Base-by-base conservation (phyloP, 192 early-diverging fungal genomes). In the Umbelopsis isabellina region DNA sequence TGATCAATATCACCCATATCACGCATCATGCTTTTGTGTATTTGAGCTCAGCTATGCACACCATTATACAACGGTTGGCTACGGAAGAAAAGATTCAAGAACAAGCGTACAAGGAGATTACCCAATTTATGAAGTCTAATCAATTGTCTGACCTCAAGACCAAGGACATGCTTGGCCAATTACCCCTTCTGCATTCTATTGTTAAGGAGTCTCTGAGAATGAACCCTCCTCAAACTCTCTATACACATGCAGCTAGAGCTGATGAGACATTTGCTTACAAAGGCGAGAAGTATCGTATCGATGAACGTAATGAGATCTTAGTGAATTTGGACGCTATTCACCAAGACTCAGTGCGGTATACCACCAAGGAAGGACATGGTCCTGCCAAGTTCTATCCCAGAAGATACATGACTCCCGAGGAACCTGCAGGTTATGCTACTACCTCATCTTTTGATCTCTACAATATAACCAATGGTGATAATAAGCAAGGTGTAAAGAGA, bases 321-420 rank as follows among this genome's bases (percentile, higher is more conserved):
- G 76, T 77, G 5, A 82, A 82, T 18, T 55, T 82, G 68, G 73
- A 83, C 66, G 70, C 80, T 18, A 82, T 85, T 46, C 84, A 85
- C 21, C 65, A 49, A 0, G 78, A 85, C 37, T 64, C 72, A 5
- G 68, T 73, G 23, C 74, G 76, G 23, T 85, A 82, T 70, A 71
- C 77, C 9, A 61, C 55, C 30, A 61, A 61, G 55, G 55, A 61
- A 33, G 55, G 55, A 16, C 22, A 72, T 16, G 73, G 83, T 11
- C 50, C 79, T 8, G 35, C 69, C n/a, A 46, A 69, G 12, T 85
- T 83, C 53, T 72, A 83, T 21, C 84, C 84, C 0, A 74, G 79
- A 9, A 79, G 81, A 8, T 85, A 76, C 70, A 58, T 83, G 25
- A 21, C 55, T 13, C 49, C 69, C 2, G 44, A 46, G 6, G 30